Percentiles rank a stretch among this genome's conserved stretches.
Conservation (phyloP, 2,329 filamentous ascomycete genomes). For the Clarireedia paspali region DNA sequence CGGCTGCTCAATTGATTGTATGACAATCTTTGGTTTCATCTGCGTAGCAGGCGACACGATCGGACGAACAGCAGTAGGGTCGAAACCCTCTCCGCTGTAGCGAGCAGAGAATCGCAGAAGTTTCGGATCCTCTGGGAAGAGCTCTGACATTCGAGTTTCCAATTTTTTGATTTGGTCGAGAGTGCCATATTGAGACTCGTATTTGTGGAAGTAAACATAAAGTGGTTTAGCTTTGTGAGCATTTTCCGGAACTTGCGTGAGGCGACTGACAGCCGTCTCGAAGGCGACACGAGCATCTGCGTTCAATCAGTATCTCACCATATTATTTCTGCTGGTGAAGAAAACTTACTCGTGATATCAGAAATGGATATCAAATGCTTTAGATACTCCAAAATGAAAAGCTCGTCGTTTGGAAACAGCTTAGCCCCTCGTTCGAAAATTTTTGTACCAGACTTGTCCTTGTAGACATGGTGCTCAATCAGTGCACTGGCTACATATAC, state of each 20-base stretch:
- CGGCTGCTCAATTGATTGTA: constrained; percentile 47
- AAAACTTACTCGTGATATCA: constrained; percentile 77
- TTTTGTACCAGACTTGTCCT: constrained; percentile 83
- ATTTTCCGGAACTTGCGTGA: constrained; percentile 69
- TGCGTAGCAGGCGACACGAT: constrained; percentile 78
- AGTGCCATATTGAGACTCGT: constrained; percentile 91
- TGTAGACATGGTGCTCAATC: constrained; percentile 93
- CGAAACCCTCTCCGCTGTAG: constrained; percentile 66
- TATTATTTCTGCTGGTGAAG: neutral
- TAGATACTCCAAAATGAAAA: constrained; percentile 90
- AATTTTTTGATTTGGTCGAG: constrained; percentile 83
- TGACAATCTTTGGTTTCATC: constrained; percentile 55
- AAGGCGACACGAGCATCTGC: constrained; percentile 91
- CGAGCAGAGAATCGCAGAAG: constrained; percentile 69
- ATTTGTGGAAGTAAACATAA: constrained; percentile 88
- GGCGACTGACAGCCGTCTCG: constrained; percentile 81
- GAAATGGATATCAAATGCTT: constrained; percentile 90
- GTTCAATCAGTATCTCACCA: constrained; percentile 14
- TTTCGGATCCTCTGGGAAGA: constrained; percentile 83
- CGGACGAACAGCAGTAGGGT: constrained; percentile 72
- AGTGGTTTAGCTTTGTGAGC: constrained; percentile 72
- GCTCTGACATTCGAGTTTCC: constrained; percentile 84
- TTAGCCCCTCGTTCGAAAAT: constrained; percentile 94
- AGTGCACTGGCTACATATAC: constrained; percentile 90
- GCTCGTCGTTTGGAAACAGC: constrained; percentile 87